Evolutionary conservation across 148 eudicot genomes (phyloP).

Genomic region (Simmondsia chinensis): DNA sequence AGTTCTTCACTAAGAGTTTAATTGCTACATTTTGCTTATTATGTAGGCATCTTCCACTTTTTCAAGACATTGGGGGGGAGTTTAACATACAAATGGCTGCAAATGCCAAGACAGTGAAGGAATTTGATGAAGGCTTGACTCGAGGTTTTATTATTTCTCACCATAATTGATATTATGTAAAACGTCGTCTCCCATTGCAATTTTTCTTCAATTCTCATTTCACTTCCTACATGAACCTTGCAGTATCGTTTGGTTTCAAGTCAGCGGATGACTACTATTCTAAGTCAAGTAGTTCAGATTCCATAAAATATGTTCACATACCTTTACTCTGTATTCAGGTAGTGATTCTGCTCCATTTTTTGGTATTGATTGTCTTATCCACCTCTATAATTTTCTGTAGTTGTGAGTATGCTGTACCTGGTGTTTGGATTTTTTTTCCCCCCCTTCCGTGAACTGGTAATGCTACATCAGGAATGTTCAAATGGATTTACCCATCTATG

Average conservation of each 20-base stretch:
- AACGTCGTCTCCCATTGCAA: background rate
- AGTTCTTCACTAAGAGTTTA: constrained; percentile 3
- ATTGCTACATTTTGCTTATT: constrained; percentile 9
- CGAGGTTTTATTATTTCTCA: constrained; percentile 42
- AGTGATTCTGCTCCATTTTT: constrained; percentile 6
- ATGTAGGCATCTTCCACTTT: constrained; percentile 68
- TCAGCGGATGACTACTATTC: constrained; percentile 93
- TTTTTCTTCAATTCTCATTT: background rate
- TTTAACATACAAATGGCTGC: constrained; percentile 67
- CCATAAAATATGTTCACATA: constrained; percentile 54
- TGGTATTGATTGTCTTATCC: background rate
- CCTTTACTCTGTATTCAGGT: constrained; percentile 96
- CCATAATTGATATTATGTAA: background rate
- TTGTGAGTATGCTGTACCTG: too few species aligned
- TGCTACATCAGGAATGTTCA: background rate
- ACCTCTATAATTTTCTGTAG: too few species aligned
- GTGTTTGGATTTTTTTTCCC: too few species aligned
- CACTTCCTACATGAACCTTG: constrained; percentile 8
- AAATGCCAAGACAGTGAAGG: constrained; percentile 77
- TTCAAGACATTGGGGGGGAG: constrained; percentile 85
- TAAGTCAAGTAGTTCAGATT: constrained; percentile 82
- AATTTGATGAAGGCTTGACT: constrained; percentile 89
- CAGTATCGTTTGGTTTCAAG: constrained; percentile 98
- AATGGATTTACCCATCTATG: too few species aligned
- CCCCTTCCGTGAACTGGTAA: background rate